phyloP scores from a whole-genome alignment of 495 filamentous ascomycete genomes.

The Jackrogersella multiformis region DNA sequence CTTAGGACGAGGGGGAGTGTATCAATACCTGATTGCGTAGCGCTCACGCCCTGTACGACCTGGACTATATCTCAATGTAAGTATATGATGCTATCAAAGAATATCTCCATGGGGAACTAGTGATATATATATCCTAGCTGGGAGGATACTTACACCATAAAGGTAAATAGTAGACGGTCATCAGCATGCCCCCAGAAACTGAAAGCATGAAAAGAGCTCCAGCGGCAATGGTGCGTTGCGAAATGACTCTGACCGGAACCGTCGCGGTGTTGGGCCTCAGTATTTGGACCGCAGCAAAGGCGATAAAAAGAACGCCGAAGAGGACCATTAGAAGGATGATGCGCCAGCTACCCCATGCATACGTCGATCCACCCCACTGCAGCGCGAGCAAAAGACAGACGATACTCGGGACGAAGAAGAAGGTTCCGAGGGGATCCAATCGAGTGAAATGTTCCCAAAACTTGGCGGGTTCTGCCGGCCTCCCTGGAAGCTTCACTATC shows the following conservation, averaged over 20 bases:
- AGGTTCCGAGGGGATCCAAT: conserved; percentile 75
- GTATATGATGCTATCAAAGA: conserved; percentile 51
- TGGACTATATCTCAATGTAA: conserved; percentile 72
- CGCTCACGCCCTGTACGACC: conserved; percentile 67
- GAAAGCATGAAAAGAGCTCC: conserved; percentile 67
- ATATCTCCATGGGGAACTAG: conserved; percentile 24
- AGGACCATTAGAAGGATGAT: conserved; percentile 76
- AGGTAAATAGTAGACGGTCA: conserved; percentile 72
- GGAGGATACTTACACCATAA: conserved; percentile 73
- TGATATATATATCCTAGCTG: neutral
- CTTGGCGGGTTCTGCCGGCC: conserved; percentile 45
- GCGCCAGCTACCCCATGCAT: conserved; percentile 71
- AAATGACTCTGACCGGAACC: conserved; percentile 75
- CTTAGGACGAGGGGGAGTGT: conserved; percentile 68
- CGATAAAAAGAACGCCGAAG: conserved; percentile 66
- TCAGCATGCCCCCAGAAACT: conserved; percentile 72
- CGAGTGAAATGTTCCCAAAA: conserved; percentile 57
- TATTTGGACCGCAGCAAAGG: conserved; percentile 73
- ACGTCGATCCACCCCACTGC: conserved; percentile 84
- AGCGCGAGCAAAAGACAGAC: conserved; percentile 79
- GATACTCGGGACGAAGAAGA: conserved; percentile 76
- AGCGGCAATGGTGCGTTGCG: conserved; percentile 74
- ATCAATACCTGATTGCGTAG: conserved; percentile 66
- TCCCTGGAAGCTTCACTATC: conserved; percentile 56
- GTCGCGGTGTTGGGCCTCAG: conserved; percentile 77